These are phyloP conservation scores for Wickerhamomyces hampshirensis DNA, from an alignment of 805 yeast genomes.

Conservation along the genomic window DNA sequence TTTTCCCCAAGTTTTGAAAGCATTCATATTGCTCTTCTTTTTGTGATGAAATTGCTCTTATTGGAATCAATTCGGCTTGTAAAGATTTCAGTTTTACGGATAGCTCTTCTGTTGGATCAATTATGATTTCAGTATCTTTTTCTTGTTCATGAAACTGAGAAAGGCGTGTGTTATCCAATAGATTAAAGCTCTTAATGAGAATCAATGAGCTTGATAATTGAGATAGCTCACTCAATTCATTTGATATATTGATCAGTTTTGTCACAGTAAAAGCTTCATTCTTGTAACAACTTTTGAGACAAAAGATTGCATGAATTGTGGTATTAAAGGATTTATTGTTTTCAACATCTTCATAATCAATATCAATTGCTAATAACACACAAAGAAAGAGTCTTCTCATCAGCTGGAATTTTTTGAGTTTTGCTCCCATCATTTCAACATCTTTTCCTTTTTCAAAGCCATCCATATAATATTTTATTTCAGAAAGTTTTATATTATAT, in stretches of 20 bases:
- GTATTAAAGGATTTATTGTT: no score
- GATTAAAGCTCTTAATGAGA: no score
- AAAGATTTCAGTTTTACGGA: conserved; percentile 7
- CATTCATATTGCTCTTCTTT: neutral
- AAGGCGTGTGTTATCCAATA: no score
- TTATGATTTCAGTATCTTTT: neutral
- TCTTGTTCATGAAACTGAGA: no score
- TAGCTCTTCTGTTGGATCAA: conserved; percentile 11
- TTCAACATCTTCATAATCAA: conserved; percentile 10
- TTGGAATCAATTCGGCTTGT: conserved; percentile 8
- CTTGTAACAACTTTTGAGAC: no score
- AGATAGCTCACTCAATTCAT: no score
- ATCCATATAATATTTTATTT: conserved; percentile 22
- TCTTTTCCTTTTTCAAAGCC: neutral
- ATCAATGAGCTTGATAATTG: no score
- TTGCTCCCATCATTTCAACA: conserved; percentile 24
- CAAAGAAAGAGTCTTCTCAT: conserved; percentile 40
- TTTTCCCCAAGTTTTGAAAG: neutral
- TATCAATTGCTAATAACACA: conserved; percentile 31
- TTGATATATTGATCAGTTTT: no score
- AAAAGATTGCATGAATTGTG: no score
- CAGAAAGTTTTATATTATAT: conserved; percentile 32
- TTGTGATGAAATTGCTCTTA: conserved; percentile 1
- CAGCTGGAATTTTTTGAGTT: conserved; percentile 31
- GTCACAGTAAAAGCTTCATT: no score